Conservation (phyloP, 78 protist genomes). For the Bodo saltans region DNA sequence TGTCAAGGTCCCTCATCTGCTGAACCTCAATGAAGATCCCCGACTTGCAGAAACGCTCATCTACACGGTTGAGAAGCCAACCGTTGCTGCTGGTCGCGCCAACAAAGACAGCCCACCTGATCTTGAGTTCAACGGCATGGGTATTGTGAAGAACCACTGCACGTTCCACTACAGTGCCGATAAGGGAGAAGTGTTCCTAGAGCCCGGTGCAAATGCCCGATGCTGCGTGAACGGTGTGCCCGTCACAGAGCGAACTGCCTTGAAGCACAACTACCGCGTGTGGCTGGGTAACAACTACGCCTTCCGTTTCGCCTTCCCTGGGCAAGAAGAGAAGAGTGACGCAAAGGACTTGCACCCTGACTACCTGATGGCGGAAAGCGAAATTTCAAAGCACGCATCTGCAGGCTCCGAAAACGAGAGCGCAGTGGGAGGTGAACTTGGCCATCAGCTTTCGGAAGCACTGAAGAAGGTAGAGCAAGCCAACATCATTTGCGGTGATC, state of each 20-base stretch:
- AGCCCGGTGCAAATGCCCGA: not conserved
- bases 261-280: slow-evolving; percentile 35
- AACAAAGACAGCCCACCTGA: slow-evolving; percentile 5
- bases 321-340: slow-evolving; percentile 2
- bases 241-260: not conserved
- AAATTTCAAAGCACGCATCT: not conserved
- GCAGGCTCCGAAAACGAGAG: not conserved
- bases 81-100: not conserved
- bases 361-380: slow-evolving; percentile 15
- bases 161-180: not conserved
- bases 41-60: slow-evolving; percentile 16
- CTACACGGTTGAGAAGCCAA: slow-evolving; percentile 2
- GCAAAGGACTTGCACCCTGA: not conserved
- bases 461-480: slow-evolving; percentile 34
- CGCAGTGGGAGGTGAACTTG: no score
- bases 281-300: slow-evolving; percentile 38
- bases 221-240: slow-evolving; percentile 33
- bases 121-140: slow-evolving; percentile 52
- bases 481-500: slow-evolving; percentile 16
- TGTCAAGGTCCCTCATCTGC: slow-evolving; percentile 15
- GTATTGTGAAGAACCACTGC: slow-evolving; percentile 54
- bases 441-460: slow-evolving; percentile 5
- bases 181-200: not conserved
- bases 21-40: slow-evolving; percentile 53
- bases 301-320: slow-evolving; percentile 26